Base-by-base conservation (phyloP, 768 basidiomycete genomes). In the Hortiboletus flavorubellus region DNA sequence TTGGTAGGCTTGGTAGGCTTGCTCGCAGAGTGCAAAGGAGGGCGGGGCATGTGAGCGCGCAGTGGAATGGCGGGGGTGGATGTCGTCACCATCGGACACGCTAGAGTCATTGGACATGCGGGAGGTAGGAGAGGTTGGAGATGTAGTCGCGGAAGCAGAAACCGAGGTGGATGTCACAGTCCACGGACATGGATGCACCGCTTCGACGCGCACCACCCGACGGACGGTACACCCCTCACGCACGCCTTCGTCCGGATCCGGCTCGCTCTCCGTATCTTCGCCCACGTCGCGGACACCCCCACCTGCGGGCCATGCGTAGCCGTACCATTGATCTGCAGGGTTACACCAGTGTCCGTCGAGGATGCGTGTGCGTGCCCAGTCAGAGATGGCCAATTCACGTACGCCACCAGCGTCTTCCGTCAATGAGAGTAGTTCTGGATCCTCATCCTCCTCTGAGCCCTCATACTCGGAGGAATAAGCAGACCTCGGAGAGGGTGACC, bases 321-420 rank as follows among this genome's bases (percentile, higher is more conserved):
- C 69, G 48, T 82, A 87, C 79, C 80, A 89, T 44, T 82, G 76
- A 65, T 91, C 89, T 0, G 83, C 86, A 10, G 89, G 89, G 47
- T 80, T 85, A 42, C 84, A 69, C 89, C 89, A 91, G 60, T 83
- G 78, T 3, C 89, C 89, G 52, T 91, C 88, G 18, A 91, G 69
- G 46, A 91, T 84, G 45, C 88, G 73, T 21, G 75, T 78, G 34
- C 89, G 76, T 6, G 86, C 86, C 86, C 87, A 90, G 59, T 88
- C 87, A 12, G 78, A 75, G 49, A 90, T 71, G 2, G 89, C 86
- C 42, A 90, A 72, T 18, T 78, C 77, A 30, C 73, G 72, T 29
- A 80, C 73, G 23, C 76, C 75, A 10, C 73, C 73, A 2, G 75
- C 72, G 35, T 80, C 78, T 60, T 81, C 80, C 9, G 77, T 77